Conservation (phyloP, 192 early-diverging fungal genomes). For the Hyaloraphidium curvatum region DNA sequence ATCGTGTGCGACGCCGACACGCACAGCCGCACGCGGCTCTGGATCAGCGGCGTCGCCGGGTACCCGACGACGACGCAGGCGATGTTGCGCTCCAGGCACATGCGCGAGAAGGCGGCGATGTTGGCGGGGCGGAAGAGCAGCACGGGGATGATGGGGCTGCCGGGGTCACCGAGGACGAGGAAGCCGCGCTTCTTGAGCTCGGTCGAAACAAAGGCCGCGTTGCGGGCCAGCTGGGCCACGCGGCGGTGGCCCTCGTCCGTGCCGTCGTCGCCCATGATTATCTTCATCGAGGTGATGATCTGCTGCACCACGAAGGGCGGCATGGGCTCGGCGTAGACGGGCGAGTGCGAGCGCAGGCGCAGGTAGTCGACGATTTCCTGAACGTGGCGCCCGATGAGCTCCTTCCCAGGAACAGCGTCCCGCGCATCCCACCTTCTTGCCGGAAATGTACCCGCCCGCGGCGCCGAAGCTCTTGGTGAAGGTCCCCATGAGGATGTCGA, state of each 20-base stretch:
- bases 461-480: constrained; percentile 97
- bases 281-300: constrained; percentile 69
- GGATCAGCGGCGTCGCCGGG: constrained; percentile 95
- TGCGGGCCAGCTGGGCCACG: constrained; percentile 69
- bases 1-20: constrained; percentile 82
- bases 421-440: constrained; percentile 20
- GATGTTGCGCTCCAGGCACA: constrained; percentile 69
- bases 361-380: constrained; percentile 46
- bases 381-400: background rate
- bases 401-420: background rate
- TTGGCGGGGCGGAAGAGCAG: constrained; percentile 88
- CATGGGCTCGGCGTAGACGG: constrained; percentile 81
- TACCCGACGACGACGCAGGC: constrained; percentile 94
- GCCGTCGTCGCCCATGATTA: constrained; percentile 84
- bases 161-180: constrained; percentile 73
- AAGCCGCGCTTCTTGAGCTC: constrained; percentile 76
- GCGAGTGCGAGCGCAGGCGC: constrained; percentile 55
- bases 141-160: constrained; percentile 78
- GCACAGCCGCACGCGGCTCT: constrained; percentile 84
- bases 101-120: constrained; percentile 89
- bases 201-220: constrained; percentile 63
- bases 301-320: constrained; percentile 71
- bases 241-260: constrained; percentile 63
- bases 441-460: constrained; percentile 87
- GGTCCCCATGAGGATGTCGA: constrained; percentile 94